Evolutionary conservation across 441 rosid genomes (phyloP).

Genomic region (Erodium moschatum): DNA sequence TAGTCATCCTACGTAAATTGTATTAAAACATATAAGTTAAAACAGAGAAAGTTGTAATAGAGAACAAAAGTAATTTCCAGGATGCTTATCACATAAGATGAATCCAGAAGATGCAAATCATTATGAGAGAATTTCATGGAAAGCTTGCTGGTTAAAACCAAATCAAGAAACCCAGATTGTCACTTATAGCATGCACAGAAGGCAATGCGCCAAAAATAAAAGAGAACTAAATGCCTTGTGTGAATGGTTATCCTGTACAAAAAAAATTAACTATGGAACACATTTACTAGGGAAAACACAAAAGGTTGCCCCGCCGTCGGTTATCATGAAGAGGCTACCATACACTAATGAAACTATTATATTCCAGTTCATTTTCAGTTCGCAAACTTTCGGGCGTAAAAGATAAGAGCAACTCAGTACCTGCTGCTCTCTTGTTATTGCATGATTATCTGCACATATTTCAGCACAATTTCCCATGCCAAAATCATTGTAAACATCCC

Average conservation of each 20-base stretch:
- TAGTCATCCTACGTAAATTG: slow-evolving; percentile 58
- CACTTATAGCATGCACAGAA: neutral
- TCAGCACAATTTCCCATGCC: slow-evolving; percentile 97
- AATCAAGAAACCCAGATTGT: neutral
- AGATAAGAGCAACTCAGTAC: slow-evolving; percentile 26
- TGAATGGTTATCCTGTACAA: neutral
- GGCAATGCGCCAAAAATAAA: neutral
- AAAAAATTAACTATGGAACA: too few relatives aligned
- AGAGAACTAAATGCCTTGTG: neutral
- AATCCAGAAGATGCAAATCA: slow-evolving; percentile 2
- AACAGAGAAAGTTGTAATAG: neutral
- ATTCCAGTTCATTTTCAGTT: neutral
- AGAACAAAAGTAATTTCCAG: slow-evolving; percentile 8
- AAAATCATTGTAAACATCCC: slow-evolving; percentile 89
- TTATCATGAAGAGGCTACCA: neutral
- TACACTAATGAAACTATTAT: neutral
- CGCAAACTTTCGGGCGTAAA: neutral
- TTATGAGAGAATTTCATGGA: neutral
- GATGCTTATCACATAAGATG: slow-evolving; percentile 5
- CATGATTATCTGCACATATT: slow-evolving; percentile 69
- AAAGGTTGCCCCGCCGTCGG: too few relatives aligned
- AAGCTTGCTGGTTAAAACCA: neutral
- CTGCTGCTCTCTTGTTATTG: slow-evolving; percentile 76
- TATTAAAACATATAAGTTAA: too few relatives aligned
- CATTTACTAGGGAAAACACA: neutral